A percentile compares a stretch with the other conserved stretches of the same genome.
These are phyloP conservation scores for Ailanthus altissimus DNA, from an alignment of 345 rosid species.

Conservation along the genomic window DNA sequence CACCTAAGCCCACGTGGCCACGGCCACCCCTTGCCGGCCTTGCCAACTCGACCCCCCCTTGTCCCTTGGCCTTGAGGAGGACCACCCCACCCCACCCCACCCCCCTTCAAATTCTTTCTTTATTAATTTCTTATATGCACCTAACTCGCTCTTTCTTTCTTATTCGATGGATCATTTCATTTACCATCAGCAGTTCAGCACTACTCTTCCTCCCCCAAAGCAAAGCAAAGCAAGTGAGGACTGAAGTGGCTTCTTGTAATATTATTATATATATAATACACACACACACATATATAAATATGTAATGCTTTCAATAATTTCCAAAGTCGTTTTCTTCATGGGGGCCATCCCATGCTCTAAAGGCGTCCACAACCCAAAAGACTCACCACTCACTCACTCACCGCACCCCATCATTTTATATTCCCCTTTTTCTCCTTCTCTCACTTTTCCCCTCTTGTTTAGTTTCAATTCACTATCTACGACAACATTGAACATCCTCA, in stretches of 20 bases:
- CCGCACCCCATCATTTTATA: neutral
- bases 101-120: neutral
- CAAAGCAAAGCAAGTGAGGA: too few relatives aligned
- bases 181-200: neutral
- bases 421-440: constrained; percentile 11
- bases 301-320: constrained; percentile 37
- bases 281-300: too few relatives aligned
- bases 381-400: constrained; percentile 19
- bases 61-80: too few relatives aligned
- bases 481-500: neutral
- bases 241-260: neutral
- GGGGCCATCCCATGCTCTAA: constrained; percentile 22
- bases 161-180: neutral
- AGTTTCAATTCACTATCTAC: constrained; percentile 10
- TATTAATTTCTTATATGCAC: too few relatives aligned
- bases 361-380: constrained; percentile 27
- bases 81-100: constrained; percentile 31
- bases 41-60: constrained; percentile 46
- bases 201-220: neutral
- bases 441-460: neutral
- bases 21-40: constrained; percentile 47
- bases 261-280: too few relatives aligned
- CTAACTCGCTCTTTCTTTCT: neutral
- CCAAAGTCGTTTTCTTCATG: constrained; percentile 40
- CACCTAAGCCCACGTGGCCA: constrained; percentile 51